phyloP scores from a whole-genome alignment of 768 basidiomycete genomes.

The Termitomyces eurrhizus region DNA sequence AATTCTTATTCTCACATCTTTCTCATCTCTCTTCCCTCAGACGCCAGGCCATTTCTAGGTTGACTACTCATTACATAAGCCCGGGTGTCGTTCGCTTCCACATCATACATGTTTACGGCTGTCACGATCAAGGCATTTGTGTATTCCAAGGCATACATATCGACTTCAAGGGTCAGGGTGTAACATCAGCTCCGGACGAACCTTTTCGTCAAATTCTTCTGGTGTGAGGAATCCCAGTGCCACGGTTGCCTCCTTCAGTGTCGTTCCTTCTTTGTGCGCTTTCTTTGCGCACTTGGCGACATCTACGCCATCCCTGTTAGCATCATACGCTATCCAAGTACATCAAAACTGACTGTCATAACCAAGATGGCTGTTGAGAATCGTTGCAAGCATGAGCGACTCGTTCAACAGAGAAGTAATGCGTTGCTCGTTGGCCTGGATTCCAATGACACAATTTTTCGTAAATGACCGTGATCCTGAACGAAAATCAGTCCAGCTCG shows the following conservation, averaged over 20 bases:
- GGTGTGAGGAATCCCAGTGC: constrained; percentile 78
- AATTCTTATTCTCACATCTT: too few relatives aligned
- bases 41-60: constrained; percentile 1
- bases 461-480: constrained; percentile 89
- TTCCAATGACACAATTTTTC: constrained; percentile 94
- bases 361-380: constrained; percentile 92
- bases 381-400: constrained; percentile 96
- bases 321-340: constrained; percentile 7
- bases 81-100: constrained; percentile 5
- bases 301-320: constrained; percentile 44
- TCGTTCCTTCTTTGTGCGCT: constrained; percentile 98
- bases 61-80: constrained; percentile 15
- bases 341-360: constrained; percentile 79
- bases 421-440: constrained; percentile 93
- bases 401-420: constrained; percentile 89
- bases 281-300: constrained; percentile 99
- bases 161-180: constrained; percentile 42
- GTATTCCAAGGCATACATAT: constrained; percentile 9
- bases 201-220: constrained; percentile 94
- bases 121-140: background rate
- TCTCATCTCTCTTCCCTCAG: background rate
- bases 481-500: background rate
- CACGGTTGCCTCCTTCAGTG: constrained; percentile 93
- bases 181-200: constrained; percentile 89
- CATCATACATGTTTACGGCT: constrained; percentile 3